Conservation (phyloP, 2,329 filamentous ascomycete species). For the Rhytidhysteron rufulum region DNA sequence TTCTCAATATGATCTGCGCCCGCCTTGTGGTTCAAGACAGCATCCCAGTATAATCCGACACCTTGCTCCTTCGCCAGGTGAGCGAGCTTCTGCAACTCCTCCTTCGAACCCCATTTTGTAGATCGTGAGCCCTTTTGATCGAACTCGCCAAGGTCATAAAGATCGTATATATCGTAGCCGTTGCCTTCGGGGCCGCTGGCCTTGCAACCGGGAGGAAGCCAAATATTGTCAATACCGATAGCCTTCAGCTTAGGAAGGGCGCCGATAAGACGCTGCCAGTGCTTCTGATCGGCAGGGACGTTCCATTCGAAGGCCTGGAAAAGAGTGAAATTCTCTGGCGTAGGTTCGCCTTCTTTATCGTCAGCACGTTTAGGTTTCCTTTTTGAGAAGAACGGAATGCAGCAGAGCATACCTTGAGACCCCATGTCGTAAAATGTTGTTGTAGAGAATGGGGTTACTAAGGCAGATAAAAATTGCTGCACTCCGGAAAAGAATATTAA, state of each 20-base stretch:
- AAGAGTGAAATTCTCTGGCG: slow-evolving; percentile 44
- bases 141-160: slow-evolving; percentile 70
- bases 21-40: slow-evolving; percentile 69
- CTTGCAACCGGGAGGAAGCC: slow-evolving; percentile 71
- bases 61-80: slow-evolving; percentile 49
- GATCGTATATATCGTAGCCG: slow-evolving; percentile 61
- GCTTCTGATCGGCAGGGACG: slow-evolving; percentile 54
- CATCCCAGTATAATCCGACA: slow-evolving; percentile 64
- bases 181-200: slow-evolving; percentile 59
- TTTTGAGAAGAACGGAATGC: not conserved
- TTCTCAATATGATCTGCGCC: slow-evolving; percentile 64
- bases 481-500: too few species aligned
- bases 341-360: slow-evolving; percentile 27
- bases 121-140: slow-evolving; percentile 60
- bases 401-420: slow-evolving; percentile 18
- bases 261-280: slow-evolving; percentile 57
- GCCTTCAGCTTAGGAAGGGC: slow-evolving; percentile 53
- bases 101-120: slow-evolving; percentile 68
- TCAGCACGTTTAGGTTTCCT: not conserved
- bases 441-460: not conserved
- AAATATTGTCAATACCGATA: slow-evolving; percentile 53
- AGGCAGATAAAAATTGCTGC: too few species aligned
- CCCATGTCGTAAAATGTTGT: slow-evolving; percentile 15
- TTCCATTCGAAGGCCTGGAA: slow-evolving; percentile 74
- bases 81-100: slow-evolving; percentile 55